Evolutionary conservation across 768 basidiomycete genomes (phyloP), one percentile per base, ranked within the genome.

Genomic region (Leccinum barrowsii): DNA sequence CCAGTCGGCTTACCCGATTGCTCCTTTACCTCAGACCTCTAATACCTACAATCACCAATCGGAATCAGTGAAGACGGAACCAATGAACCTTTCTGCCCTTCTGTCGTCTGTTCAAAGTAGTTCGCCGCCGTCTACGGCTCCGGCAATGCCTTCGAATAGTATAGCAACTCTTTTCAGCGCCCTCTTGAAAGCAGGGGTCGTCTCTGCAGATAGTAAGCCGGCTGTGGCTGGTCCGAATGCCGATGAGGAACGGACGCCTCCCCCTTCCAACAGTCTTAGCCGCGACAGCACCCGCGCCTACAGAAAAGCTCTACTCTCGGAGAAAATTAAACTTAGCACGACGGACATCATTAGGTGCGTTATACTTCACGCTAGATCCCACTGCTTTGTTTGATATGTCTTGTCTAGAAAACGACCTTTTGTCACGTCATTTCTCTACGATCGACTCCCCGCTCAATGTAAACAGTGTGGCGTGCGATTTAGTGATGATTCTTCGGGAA

Each of bases 381-480:
- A 10, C 10, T 2, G 24, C 52, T 57, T 53, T 57, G 34, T 19
- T 61, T 26, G 15, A 44, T 50, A 19, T 11, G 19, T 40, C 28
- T 78, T 78, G 62, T 55, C 24, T 44, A 73, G 72, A 63, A 74
- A 73, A 60, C 84, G 82, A 19, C 82, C 90, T 2, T 75, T 78
- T 22, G 80, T 90, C 55, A 76, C 82, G 54, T 77, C 85, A 34
- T 78, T 93, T 57, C 73, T 96, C 60, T 94, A 93, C 67, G 81
- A 85, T 56, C 85, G 85, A 57, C 80, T 94, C 37, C 81, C 87
- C 22, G 77, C 84, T 34, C 89, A 94, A 75, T 99, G 96, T 80
- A 93, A 88, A 75, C 95, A 98, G 67, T 99, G 96, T 76, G 92
- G 90, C 17, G 75, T 91, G 55, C 87, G 96, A 47, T 96, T 95